Evolutionary conservation across 2,329 filamentous ascomycete species (phyloP).

Genomic region (Bisporella sp.): DNA sequence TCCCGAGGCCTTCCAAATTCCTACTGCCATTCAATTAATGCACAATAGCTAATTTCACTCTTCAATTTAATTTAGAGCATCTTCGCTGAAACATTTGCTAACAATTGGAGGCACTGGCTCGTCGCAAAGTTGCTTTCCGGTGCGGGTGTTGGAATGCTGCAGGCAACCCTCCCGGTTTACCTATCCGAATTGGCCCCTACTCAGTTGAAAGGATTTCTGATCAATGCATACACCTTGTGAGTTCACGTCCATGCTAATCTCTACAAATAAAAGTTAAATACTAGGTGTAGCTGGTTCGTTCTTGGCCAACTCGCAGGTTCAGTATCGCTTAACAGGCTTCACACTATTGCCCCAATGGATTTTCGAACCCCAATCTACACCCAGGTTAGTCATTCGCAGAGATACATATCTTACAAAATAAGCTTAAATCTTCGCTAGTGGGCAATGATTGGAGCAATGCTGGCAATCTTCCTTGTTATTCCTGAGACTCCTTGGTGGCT

Average conservation of each 20-base stretch:
- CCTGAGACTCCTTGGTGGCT: constrained; percentile 36
- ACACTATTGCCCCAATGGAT: constrained; percentile 24
- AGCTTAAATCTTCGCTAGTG: constrained; percentile 25
- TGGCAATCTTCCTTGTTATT: constrained; percentile 31
- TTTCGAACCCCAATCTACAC: constrained; percentile 36
- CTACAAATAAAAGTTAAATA: background rate
- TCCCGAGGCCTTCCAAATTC: no score
- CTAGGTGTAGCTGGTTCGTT: constrained; percentile 31
- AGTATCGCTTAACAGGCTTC: constrained; percentile 33
- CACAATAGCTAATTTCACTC: no score
- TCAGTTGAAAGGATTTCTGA: constrained; percentile 12
- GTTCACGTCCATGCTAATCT: constrained; percentile 9
- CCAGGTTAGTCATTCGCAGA: constrained; percentile 21
- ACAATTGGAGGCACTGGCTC: constrained; percentile 13
- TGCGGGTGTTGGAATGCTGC: constrained; percentile 15
- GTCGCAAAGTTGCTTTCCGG: constrained; percentile 17
- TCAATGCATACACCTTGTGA: constrained; percentile 15
- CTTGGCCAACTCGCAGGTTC: constrained; percentile 36
- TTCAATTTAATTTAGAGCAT: constrained; percentile 9
- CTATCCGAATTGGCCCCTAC: constrained; percentile 16
- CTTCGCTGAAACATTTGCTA: constrained; percentile 13
- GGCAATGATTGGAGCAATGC: constrained; percentile 36
- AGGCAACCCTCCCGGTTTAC: constrained; percentile 17
- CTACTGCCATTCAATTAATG: no score
- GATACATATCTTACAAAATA: background rate